Evolutionary conservation across 2,329 filamentous ascomycete genomes (phyloP).

Genomic region (Thermoascus crustaceus): DNA sequence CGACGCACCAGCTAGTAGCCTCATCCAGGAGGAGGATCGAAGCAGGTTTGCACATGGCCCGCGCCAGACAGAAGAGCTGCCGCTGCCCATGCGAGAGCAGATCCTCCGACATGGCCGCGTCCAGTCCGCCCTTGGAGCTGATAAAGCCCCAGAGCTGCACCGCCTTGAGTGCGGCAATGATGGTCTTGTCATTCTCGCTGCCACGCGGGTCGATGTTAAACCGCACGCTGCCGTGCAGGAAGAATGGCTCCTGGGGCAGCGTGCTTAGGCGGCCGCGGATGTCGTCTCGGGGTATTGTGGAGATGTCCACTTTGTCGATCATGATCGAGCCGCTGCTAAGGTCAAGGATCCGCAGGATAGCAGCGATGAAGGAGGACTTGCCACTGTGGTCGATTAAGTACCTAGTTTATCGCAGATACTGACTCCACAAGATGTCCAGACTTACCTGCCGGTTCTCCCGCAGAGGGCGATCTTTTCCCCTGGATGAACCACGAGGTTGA

Average conservation of each 20-base stretch:
- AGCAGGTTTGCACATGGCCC: constrained; percentile 46
- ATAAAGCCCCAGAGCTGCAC: too few relatives aligned
- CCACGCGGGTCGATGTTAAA: constrained; percentile 20
- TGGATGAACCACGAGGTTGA: too few relatives aligned
- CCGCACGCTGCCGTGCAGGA: constrained; percentile 15
- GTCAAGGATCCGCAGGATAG: constrained; percentile 16
- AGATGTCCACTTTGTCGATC: constrained; percentile 15
- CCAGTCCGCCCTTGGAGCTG: too few relatives aligned
- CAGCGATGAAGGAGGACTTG: constrained; percentile 15
- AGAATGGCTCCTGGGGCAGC: constrained; percentile 17
- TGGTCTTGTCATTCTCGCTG: too few relatives aligned
- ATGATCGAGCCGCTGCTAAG: constrained; percentile 14
- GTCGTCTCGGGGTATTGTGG: constrained; percentile 5
- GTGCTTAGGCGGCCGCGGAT: constrained; percentile 12
- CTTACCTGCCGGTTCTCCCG: too few relatives aligned
- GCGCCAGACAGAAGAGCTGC: constrained; percentile 56
- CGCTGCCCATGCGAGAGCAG: constrained; percentile 54
- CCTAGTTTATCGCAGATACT: too few relatives aligned
- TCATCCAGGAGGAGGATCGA: constrained; percentile 40
- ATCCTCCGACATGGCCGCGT: too few relatives aligned
- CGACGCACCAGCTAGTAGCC: constrained; percentile 26
- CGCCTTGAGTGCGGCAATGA: too few relatives aligned
- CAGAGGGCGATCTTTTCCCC: too few relatives aligned
- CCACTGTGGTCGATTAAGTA: too few relatives aligned
- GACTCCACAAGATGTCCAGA: too few relatives aligned